Percentiles rank a stretch among this genome's conserved stretches.
phyloP scores from a whole-genome alignment of 2,329 filamentous ascomycete genomes.

The Zasmidium cellare region DNA sequence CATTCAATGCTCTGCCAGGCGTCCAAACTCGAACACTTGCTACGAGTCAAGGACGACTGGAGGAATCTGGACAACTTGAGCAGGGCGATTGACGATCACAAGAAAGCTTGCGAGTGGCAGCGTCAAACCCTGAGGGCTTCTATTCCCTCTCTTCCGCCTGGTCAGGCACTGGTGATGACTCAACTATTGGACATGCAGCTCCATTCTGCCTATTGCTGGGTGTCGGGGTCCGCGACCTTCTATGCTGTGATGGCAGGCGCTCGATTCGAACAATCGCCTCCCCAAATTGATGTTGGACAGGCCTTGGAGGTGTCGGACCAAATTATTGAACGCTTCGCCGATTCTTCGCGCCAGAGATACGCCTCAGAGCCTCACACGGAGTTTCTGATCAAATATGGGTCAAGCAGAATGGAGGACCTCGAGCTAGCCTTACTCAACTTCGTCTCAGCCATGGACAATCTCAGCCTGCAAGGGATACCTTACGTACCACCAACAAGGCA shows the following conservation, averaged over 20 bases:
- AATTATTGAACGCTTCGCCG: slow-evolving; percentile 12
- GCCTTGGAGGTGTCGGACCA: slow-evolving; percentile 7
- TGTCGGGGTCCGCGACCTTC: slow-evolving; percentile 16
- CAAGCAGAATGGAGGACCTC: slow-evolving; percentile 8
- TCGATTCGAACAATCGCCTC: neutral
- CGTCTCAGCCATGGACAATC: slow-evolving; percentile 5
- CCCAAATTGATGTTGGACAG: neutral
- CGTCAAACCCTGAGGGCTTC: neutral
- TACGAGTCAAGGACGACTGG: slow-evolving; percentile 2
- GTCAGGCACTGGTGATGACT: slow-evolving; percentile 9
- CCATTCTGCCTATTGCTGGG: slow-evolving; percentile 10
- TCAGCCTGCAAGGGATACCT: slow-evolving; percentile 5
- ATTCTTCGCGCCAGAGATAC: neutral
- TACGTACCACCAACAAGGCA: slow-evolving; percentile 7
- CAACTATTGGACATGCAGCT: slow-evolving; percentile 12
- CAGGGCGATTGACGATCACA: neutral
- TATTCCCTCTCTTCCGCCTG: neutral
- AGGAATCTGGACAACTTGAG: neutral
- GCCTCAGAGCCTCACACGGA: neutral
- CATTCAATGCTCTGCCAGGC: neutral
- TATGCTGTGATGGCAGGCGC: slow-evolving; percentile 16
- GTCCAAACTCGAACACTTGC: neutral
- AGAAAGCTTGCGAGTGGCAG: neutral
- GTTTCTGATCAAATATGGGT: slow-evolving; percentile 16
- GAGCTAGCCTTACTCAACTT: slow-evolving; percentile 14